phyloP scores from a whole-genome alignment of 2,329 filamentous ascomycete species.

The Eurotiales sp. region DNA sequence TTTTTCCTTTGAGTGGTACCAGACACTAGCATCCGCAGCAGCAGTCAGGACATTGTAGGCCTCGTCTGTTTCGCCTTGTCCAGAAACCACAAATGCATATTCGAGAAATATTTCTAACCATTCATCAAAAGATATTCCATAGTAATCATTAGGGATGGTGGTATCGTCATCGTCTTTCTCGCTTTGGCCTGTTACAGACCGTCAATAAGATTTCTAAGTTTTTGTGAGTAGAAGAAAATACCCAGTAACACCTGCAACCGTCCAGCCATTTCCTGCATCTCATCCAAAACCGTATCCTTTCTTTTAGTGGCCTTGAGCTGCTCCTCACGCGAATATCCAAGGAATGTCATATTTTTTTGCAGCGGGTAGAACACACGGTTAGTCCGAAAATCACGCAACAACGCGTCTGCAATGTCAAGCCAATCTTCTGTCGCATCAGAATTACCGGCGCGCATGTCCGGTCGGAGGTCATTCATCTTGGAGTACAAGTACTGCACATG shows the following conservation, averaged over 20 bases:
- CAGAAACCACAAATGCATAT: slow-evolving; percentile 74
- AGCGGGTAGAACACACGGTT: slow-evolving; percentile 59
- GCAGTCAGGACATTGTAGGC: slow-evolving; percentile 78
- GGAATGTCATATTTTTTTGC: slow-evolving; percentile 49
- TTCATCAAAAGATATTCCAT: slow-evolving; percentile 72
- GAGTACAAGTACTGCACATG: slow-evolving; percentile 44
- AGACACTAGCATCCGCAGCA: slow-evolving; percentile 76
- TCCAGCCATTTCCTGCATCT: slow-evolving; percentile 42
- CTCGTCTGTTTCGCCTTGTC: slow-evolving; percentile 62
- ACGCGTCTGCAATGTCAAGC: slow-evolving; percentile 55
- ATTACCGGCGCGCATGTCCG: slow-evolving; percentile 48
- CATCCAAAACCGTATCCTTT: slow-evolving; percentile 36
- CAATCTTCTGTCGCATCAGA: slow-evolving; percentile 52
- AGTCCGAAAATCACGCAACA: slow-evolving; percentile 58
- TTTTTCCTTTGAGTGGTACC: slow-evolving; percentile 65
- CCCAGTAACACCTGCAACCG: slow-evolving; percentile 42
- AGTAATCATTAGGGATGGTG: slow-evolving; percentile 56
- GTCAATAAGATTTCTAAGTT: background rate
- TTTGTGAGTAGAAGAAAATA: slow-evolving; percentile 16
- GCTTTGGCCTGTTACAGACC: background rate
- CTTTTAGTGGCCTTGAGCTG: slow-evolving; percentile 34
- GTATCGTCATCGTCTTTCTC: slow-evolving; percentile 18
- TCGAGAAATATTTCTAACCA: slow-evolving; percentile 92
- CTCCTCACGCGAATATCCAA: slow-evolving; percentile 44
- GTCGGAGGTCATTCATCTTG: slow-evolving; percentile 47